Evolutionary conservation across 495 filamentous ascomycete genomes (phyloP).

Genomic region (Bathelium albidoporum): DNA sequence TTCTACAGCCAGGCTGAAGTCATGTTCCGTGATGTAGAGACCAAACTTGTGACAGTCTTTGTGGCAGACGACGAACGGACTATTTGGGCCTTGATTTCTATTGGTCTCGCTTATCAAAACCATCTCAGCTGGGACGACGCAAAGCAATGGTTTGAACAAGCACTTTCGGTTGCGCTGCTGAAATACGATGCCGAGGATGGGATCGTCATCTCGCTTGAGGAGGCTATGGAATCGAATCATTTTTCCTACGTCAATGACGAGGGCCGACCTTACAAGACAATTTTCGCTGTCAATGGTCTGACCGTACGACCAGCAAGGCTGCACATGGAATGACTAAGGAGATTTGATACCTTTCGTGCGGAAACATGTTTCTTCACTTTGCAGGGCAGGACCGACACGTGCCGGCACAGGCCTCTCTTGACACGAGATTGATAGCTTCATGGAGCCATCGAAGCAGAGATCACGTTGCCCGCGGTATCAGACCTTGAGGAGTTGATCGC

Average conservation of each 20-base stretch:
- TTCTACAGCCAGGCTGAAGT: not conserved
- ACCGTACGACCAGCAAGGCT: constrained; percentile 2
- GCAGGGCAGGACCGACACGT: not conserved
- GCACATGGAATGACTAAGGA: not conserved
- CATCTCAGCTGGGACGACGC: not conserved
- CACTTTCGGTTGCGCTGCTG: not conserved
- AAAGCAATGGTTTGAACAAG: not conserved
- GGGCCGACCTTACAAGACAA: constrained; percentile 1
- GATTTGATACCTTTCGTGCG: not conserved
- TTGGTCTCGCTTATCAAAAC: constrained; percentile 2
- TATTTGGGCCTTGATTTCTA: constrained; percentile 5
- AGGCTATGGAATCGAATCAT: not conserved
- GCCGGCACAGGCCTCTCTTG: not conserved
- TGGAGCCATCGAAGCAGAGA: not conserved
- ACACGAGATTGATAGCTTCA: not conserved
- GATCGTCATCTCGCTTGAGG: not conserved
- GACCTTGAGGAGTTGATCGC: too few relatives aligned
- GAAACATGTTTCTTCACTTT: not conserved
- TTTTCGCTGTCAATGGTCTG: constrained; percentile 4
- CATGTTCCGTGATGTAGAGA: not conserved
- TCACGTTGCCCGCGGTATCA: not conserved
- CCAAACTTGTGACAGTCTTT: not conserved
- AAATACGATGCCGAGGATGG: constrained; percentile 2
- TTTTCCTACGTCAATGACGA: constrained; percentile 4
- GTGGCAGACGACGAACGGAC: constrained; percentile 4